phyloP scores from a whole-genome alignment of 192 early-diverging fungal genomes.

The Coemansia sp. region DNA sequence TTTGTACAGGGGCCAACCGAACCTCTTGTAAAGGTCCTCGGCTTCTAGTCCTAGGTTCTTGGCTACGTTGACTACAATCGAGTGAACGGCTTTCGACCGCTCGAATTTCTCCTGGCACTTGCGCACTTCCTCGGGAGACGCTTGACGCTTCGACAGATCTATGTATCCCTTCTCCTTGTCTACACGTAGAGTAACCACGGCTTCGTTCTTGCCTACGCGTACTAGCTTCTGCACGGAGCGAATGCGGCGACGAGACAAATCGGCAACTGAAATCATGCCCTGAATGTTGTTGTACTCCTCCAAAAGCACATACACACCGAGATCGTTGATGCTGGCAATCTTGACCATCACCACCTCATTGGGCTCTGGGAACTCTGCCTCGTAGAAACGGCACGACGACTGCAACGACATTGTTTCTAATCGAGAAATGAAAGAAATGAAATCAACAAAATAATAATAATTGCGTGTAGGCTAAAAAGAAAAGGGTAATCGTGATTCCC shows the following conservation, averaged over 20 bases:
- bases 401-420: slow-evolving; percentile 18
- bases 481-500: background rate
- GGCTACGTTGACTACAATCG: slow-evolving; percentile 66
- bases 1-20: slow-evolving; percentile 94
- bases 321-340: slow-evolving; percentile 83
- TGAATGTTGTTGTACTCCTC: slow-evolving; percentile 97
- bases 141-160: slow-evolving; percentile 95
- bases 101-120: slow-evolving; percentile 93
- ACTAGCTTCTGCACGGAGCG: slow-evolving; percentile 96
- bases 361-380: slow-evolving; percentile 88
- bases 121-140: slow-evolving; percentile 83
- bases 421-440: slow-evolving; percentile 1
- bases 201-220: slow-evolving; percentile 89
- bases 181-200: slow-evolving; percentile 91
- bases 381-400: slow-evolving; percentile 87
- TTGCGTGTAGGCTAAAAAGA: background rate
- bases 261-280: slow-evolving; percentile 94
- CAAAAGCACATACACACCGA: slow-evolving; percentile 95
- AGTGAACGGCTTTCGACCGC: slow-evolving; percentile 81
- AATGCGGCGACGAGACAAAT: slow-evolving; percentile 93
- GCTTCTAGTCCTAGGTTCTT: slow-evolving; percentile 80
- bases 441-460: background rate
- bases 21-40: slow-evolving; percentile 79
- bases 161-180: slow-evolving; percentile 99
- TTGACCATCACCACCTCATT: slow-evolving; percentile 98